Evolutionary conservation across 495 filamentous ascomycete species (phyloP), one percentile per base, ranked within the genome.

Genomic region (Penicillium egyptiacum): DNA sequence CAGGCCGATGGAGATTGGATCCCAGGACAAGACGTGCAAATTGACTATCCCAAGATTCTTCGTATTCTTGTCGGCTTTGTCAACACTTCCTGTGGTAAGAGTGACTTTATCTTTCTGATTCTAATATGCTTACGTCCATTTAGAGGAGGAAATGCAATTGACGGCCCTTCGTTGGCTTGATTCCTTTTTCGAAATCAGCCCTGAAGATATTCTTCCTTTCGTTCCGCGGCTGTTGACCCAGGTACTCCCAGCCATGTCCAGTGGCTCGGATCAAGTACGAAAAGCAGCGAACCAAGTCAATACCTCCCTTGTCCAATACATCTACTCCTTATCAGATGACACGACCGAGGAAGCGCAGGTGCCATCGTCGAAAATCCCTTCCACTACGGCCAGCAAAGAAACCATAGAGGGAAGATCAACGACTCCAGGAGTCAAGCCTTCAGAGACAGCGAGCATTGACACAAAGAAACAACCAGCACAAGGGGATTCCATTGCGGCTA

Each of bases 121-220:
- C 22, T 26, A 10, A 44, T 6, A n/a, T 20, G 25, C 62, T 68
- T 17, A 68, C 55, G 16, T 3, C 7, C 7, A 11, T 19, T 39
- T 61, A 78, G 92, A 96, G 62, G 91, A 97, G 70, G 89, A 96
- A 62, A 89, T 94, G 53, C 84, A 96, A 62, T 77, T 96, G 42
- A 94, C 92, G 46, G 90, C 94, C 11, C 78, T 99, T 19, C 85
- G 91, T 40, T 99, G 95, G 95, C 91, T 97, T 61, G 92, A 96
- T 57, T 87, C 86, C 43, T 97, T 99, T 66, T 90, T 99, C 59
- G 92, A 96, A 41, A 96, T 99, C 44, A 96, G 91, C 60, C 93
- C 94, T 5, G 95, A 96, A 68, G 95, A 98, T 60, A 93, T 99
- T n/a, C 81, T 99, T 35, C 87, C 87, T 2, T 98, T 98, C 69